Evolutionary conservation across 139 green algal genomes (phyloP), one percentile per base, ranked within the genome.

Genomic region (Gonium pectorale): DNA sequence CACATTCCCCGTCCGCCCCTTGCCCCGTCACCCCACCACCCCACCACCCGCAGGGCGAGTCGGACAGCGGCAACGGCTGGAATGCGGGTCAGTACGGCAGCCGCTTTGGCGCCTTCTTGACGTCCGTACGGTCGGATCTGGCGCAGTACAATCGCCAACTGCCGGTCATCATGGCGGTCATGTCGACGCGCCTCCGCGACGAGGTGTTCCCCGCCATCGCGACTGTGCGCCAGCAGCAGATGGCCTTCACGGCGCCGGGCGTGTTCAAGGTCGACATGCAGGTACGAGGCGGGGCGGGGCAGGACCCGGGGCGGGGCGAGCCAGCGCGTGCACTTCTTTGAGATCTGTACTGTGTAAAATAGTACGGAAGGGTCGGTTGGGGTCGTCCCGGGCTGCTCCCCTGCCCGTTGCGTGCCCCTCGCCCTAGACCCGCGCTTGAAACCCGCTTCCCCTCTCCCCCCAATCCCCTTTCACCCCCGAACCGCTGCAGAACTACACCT

Each of bases 181-280:
- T 75, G 67, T 26, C 67, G 8, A 0, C 0, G 2, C 11, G 29
- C 15, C 2, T 35, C 17, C 67, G 67, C 27, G 11, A 0, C 11
- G 27, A 17, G 11, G 27, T 75, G 11, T 75, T 75, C 41, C 67
- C 67, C 1, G 9, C 40, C 41, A 75, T 75, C 41, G 7, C 11
- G 11, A 2, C 27, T 11, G 41, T 75, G 2, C 67, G 67, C 41
- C 5, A 37, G 41, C 41, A 38, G 67, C 67, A 75, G 67, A 2
- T 24, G 29, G 41, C 6, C 41, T 41, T 60, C 41, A 60, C 27
- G 9, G 41, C 41, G 6, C 26, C 67, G 13, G n/a, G n/a, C 13
- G 7, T 75, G 41, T 3, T 75, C 41, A 75, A 75, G 41, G 67
- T 75, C 5, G 67, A 75, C 67, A 56, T 60, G 41, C 13, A 59